Evolutionary conservation across 805 yeast species (phyloP), one percentile per base, ranked within the genome.

Genomic region (Saccharomycopsis guyanensis): DNA sequence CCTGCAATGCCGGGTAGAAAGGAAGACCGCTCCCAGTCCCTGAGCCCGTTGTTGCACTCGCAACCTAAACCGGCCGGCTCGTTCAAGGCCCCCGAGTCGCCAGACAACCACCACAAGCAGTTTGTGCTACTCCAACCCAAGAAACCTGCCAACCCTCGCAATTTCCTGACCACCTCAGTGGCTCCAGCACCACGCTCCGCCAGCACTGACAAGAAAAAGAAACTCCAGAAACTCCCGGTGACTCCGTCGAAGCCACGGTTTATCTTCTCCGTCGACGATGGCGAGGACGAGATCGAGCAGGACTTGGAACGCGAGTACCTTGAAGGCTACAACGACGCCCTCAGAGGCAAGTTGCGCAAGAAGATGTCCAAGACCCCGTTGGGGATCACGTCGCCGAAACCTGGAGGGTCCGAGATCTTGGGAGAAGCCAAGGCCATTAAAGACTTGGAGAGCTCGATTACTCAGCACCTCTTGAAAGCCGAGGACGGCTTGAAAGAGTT

Each of bases 221-320:
- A 49, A 15, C n/a, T 45, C 8, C 52, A 49, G 32, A 49, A 45
- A 35, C 34, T 48, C 36, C 51, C 51, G 5, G 20, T 47, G 18
- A 24, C 45, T 12, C 41, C 47, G 7, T 23, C 32, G 7, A 52
- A 53, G 20, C 46, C 55, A 7, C 32, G 60, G 20, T 57, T 49
- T 46, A 67, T 83, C 0, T 86, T 80, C 59, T 79, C 88, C 31
- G 94, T 86, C 0, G 95, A 86, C 59, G 95, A 86, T 60, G 87
- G 82, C 56, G 76, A 83, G 37, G 75, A 76, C 52, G 95, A 86
- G 52, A 71, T 80, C 15, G 82, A 77, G 50, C 76, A 73, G 15
- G 84, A 76, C 53, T 61, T 72, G 44, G 75, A 72, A 49, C 61
- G 77, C 20, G 75, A 76, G 52, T 85, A 83, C 57, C 55, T 78